Percentiles rank a stretch among this genome's conserved stretches.
These are phyloP conservation scores for Polytrichum commune DNA, from an alignment of 225 moss, liverwort and hornwort genomes.

Conservation along the genomic window DNA sequence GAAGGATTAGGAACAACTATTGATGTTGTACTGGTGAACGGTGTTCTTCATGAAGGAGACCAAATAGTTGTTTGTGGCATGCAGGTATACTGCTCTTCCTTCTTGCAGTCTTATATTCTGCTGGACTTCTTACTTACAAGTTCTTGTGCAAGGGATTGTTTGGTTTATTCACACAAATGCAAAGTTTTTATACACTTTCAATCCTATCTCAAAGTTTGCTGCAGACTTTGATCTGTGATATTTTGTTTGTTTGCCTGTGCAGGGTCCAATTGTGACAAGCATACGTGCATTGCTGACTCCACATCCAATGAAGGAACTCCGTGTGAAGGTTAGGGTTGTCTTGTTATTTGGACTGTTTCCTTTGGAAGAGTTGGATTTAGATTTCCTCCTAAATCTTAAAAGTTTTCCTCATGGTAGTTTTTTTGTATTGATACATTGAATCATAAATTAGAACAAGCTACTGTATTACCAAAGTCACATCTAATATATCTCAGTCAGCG, in stretches of 20 bases:
- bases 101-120: background rate
- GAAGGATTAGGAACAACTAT: constrained; percentile 98
- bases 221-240: constrained; percentile 16
- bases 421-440: no score
- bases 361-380: no score
- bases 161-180: no score
- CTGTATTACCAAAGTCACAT: no score
- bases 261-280: constrained; percentile 91
- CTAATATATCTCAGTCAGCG: no score
- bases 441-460: no score
- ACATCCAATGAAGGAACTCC: constrained; percentile 99
- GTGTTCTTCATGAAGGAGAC: constrained; percentile 95
- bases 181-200: no score
- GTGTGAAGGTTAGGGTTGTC: constrained; percentile 68
- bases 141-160: no score
- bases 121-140: no score
- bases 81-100: constrained; percentile 57
- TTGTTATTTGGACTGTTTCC: no score
- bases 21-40: constrained; percentile 96
- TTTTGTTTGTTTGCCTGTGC: constrained; percentile 17
- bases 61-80: constrained; percentile 98
- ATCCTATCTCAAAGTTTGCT: background rate
- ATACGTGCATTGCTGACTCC: constrained; percentile 94
- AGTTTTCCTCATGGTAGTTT: no score
- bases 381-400: no score